Conservation (phyloP, 495 filamentous ascomycete species). For the Penicillium waksmanii region DNA sequence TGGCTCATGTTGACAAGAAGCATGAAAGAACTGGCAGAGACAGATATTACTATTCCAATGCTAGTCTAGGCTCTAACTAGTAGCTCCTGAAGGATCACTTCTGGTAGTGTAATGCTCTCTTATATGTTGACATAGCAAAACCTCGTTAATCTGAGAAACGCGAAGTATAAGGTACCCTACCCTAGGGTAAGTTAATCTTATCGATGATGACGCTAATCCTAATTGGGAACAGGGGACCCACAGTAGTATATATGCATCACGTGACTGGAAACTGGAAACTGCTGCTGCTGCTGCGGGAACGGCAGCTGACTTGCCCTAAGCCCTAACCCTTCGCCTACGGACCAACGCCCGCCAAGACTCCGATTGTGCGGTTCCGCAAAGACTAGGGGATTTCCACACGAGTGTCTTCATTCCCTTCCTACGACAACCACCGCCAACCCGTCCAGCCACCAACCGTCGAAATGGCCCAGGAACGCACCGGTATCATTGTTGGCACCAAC, state of each 20-base stretch:
- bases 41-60: not conserved
- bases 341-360: constrained; percentile 38
- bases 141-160: too few relatives aligned
- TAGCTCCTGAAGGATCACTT: too few relatives aligned
- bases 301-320: constrained; percentile 4
- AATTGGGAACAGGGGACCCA: too few relatives aligned
- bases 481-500: constrained; percentile 83
- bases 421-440: constrained; percentile 53
- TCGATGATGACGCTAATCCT: too few relatives aligned
- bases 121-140: too few relatives aligned
- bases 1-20: not conserved
- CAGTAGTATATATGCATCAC: too few relatives aligned
- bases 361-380: constrained; percentile 38
- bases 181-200: too few relatives aligned
- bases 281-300: not conserved
- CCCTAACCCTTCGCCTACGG: constrained; percentile 44
- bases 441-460: constrained; percentile 48
- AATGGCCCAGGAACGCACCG: constrained; percentile 70
- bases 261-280: too few relatives aligned
- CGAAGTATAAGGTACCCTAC: too few relatives aligned
- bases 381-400: constrained; percentile 44
- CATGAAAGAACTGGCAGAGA: not conserved
- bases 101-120: too few relatives aligned
- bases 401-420: constrained; percentile 36
- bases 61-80: too few relatives aligned